Base-by-base conservation (phyloP, 1,284 basidiomycete genomes). In the Puccinia polysora region DNA sequence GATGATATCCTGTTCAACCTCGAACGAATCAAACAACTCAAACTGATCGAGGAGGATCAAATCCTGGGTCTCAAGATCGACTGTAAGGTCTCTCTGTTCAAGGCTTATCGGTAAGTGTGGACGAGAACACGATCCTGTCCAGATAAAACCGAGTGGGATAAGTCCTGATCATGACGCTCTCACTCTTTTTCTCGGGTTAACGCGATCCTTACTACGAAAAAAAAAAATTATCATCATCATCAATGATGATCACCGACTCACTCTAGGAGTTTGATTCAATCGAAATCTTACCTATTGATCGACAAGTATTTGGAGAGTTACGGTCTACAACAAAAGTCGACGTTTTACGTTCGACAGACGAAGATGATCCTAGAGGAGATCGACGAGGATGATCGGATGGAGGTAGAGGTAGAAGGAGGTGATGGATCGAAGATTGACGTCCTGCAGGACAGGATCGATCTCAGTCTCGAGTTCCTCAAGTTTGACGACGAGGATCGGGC, bases 51-150 rank as follows among this genome's bases (percentile, higher is more conserved):
- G 38, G 65, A 55, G 28, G 65, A 67, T 56, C 38, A 43, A n/a
- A 25, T 30, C 28, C 50, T 56, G 6, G 23, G 4, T 12, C 25
- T 23, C 3, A 55, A 55, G 25, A 56, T 67, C 28, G 65, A 67
- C 10, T 56, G 52, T 47, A 55, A 56, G 36, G 15, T 67, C 20
- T 50, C 52, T 15, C 56, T 67, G 20, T 67, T 53, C 28, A 53
- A 67, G 56, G 53, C 65, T 64, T 49, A 64, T 28, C 43, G 62
- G 62, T 64, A 64, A 32, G 55, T 18, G n/a, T n/a, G n/a, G n/a
- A n/a, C n/a, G n/a, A n/a, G n/a, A n/a, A n/a, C n/a, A n/a, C n/a
- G n/a, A n/a, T n/a, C n/a, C n/a, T n/a, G n/a, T n/a, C n/a, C n/a
- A n/a, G n/a, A n/a, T n/a, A n/a, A n/a, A n/a, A n/a, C n/a, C n/a